Evolutionary conservation across 2,329 filamentous ascomycete genomes (phyloP), one percentile per base, ranked within the genome.

Genomic region (Apiospora rasikravindrae): DNA sequence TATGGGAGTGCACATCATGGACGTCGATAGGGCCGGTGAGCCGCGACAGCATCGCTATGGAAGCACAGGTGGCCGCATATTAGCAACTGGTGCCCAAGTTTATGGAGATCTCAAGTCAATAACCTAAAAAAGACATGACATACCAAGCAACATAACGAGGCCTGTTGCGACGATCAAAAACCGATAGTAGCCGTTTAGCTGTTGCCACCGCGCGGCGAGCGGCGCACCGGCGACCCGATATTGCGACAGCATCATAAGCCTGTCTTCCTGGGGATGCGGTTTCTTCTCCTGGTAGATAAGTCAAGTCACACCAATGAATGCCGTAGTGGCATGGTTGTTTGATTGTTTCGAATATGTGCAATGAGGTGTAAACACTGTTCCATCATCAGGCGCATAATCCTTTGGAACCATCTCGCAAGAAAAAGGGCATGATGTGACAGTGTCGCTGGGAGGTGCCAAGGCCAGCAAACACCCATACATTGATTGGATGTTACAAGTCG

Each of bases 1-100:
- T 26, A 13, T 45, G 66, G 24, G 40, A 44, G 5, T 47, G 66
- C 40, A 68, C 44, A n/a, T 47, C 66, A 26, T 68, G 40, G n/a
- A 33, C 42, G n/a, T 68, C 40, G n/a, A 47, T 26, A 33, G 66
- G 66, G n/a, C 66, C 57, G 16, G 19, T 40, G 57, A 64, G 57
- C 33, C 19, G 57, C 33, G 57, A 64, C 33, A 64, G 10, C 33
- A 24, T n/a, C 33, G 29, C 57, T 64, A 64, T 14, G 11, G 8
- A 40, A 64, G 57, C 57, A 29, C 22, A 8, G 57, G 57, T 19
- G 16, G 4, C 29, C 57, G 22, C 33, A 61, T 22, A 22, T 57
- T 19, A 57, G 51, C 51, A 57, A 33, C 1, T 0, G 5, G 26
- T 57, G 26, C 5, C 51, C 51, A 33, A 26, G 49, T 10, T 51